Percentiles rank a stretch among this genome's conserved stretches.
phyloP scores from a whole-genome alignment of 306 rosid species.

The Vicia villosa region DNA sequence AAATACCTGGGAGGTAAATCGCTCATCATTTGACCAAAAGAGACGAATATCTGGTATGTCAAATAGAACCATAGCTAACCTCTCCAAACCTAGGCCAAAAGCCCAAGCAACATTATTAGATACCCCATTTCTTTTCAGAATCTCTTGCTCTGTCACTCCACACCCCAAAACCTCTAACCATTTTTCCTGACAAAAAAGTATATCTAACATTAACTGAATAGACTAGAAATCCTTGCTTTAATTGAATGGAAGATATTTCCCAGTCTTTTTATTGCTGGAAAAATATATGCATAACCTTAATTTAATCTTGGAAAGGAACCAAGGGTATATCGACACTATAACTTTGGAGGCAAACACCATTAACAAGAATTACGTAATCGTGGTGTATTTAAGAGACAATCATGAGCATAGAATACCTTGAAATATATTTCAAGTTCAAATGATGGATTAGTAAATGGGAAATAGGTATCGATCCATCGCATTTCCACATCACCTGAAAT shows the following conservation, averaged over 20 bases:
- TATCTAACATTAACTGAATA: constrained; percentile 8
- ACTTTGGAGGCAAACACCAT: constrained; percentile 20
- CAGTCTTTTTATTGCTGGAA: too few species aligned
- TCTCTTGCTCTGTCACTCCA: constrained; percentile 97
- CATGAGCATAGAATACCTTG: constrained; percentile 55
- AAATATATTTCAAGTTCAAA: constrained; percentile 96
- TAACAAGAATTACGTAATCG: constrained; percentile 1
- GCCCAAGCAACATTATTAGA: constrained; percentile 92
- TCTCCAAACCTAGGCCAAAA: constrained; percentile 95
- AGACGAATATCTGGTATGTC: constrained; percentile 96
- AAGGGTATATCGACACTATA: not conserved
- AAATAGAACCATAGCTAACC: constrained; percentile 97
- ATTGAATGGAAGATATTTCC: not conserved
- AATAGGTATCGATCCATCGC: constrained; percentile 98
- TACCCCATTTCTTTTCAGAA: constrained; percentile 77
- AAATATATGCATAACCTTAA: not conserved
- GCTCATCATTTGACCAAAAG: constrained; percentile 90
- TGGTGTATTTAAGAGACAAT: not conserved
- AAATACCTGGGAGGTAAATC: constrained; percentile 94
- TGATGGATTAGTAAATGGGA: constrained; percentile 94
- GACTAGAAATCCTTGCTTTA: not conserved
- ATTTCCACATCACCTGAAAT: constrained; percentile 85
- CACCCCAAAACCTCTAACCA: constrained; percentile 98
- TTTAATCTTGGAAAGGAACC: not conserved
- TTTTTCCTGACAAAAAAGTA: constrained; percentile 59